Conservation (phyloP, 139 green algal species). For the Edaphochlamys debaryana region DNA sequence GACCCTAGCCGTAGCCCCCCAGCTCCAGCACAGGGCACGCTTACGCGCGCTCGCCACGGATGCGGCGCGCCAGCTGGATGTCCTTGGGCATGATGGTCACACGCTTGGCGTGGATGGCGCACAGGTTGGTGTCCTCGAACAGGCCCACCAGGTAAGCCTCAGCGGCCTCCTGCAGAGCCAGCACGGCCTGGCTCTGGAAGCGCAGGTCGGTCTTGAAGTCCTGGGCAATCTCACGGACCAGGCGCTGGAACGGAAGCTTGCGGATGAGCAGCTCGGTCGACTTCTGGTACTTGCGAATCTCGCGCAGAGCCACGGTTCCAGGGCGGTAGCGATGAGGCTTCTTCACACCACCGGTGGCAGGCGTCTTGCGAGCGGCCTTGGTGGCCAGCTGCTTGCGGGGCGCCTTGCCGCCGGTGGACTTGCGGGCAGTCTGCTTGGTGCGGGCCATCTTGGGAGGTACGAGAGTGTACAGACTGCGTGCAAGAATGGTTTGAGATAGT, state of each 20-base stretch:
- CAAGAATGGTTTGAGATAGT: no score
- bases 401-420: slow-evolving; percentile 95
- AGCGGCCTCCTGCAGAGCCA: slow-evolving; percentile 96
- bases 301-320: slow-evolving; percentile 86
- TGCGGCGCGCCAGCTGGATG: slow-evolving; percentile 65
- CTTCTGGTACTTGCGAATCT: slow-evolving; percentile 96
- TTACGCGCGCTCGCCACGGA: slow-evolving; percentile 63
- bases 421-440: slow-evolving; percentile 98
- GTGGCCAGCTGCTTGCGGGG: slow-evolving; percentile 94
- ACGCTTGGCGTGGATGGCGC: slow-evolving; percentile 96
- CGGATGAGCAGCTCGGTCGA: slow-evolving; percentile 92
- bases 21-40: no score
- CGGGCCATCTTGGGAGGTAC: slow-evolving; percentile 85
- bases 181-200: slow-evolving; percentile 94
- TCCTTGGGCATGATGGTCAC: slow-evolving; percentile 73
- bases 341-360: slow-evolving; percentile 82
- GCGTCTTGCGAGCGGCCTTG: slow-evolving; percentile 91
- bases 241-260: slow-evolving; percentile 95
- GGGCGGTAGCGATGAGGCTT: slow-evolving; percentile 89
- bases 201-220: slow-evolving; percentile 99
- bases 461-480: no score
- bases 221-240: slow-evolving; percentile 97
- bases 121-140: slow-evolving; percentile 92
- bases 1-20: no score
- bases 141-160: slow-evolving; percentile 97